A percentile compares a stretch with the other conserved stretches of the same genome.
These are phyloP conservation scores for Fragilaria radians DNA, from an alignment of 108 stramenopile species.

Conservation along the genomic window DNA sequence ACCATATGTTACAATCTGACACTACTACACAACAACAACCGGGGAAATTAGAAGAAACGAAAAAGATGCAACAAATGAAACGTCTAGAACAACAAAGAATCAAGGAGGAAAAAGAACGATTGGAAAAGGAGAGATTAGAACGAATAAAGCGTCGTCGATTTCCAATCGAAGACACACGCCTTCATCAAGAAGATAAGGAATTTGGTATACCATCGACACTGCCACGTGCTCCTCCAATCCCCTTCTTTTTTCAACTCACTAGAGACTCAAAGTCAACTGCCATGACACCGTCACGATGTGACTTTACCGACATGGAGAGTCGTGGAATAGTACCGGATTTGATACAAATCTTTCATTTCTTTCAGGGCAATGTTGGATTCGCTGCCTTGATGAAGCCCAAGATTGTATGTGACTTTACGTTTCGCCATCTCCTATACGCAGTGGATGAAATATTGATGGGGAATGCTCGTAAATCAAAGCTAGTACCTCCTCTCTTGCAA, in stretches of 20 bases:
- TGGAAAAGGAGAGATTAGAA: constrained; percentile 41
- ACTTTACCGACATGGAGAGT: constrained; percentile 10
- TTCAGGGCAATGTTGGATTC: constrained; percentile 58
- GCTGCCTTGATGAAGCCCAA: constrained; percentile 6
- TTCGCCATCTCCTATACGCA: constrained; percentile 61
- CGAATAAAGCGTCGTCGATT: constrained; percentile 58
- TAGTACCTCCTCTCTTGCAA: constrained; percentile 65
- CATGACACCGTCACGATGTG: constrained; percentile 9
- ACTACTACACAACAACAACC: constrained; percentile 32
- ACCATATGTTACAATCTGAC: no score
- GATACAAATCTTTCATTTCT: constrained; percentile 73
- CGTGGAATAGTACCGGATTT: constrained; percentile 55
- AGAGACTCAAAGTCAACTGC: no score
- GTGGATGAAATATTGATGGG: constrained; percentile 56
- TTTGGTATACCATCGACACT: constrained; percentile 48
- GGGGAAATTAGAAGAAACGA: constrained; percentile 19
- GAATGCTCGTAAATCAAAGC: constrained; percentile 45
- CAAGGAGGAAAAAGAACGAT: constrained; percentile 13
- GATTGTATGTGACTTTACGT: constrained; percentile 47
- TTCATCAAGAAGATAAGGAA: constrained; percentile 75
- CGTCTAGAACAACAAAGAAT: constrained; percentile 13
- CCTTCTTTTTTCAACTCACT: no score
- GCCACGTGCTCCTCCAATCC: constrained; percentile 44
- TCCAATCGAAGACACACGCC: constrained; percentile 73
- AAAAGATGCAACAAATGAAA: constrained; percentile 25